Evolutionary conservation across 768 basidiomycete genomes (phyloP), one percentile per base, ranked within the genome.

Genomic region (Leccinellum albellum): DNA sequence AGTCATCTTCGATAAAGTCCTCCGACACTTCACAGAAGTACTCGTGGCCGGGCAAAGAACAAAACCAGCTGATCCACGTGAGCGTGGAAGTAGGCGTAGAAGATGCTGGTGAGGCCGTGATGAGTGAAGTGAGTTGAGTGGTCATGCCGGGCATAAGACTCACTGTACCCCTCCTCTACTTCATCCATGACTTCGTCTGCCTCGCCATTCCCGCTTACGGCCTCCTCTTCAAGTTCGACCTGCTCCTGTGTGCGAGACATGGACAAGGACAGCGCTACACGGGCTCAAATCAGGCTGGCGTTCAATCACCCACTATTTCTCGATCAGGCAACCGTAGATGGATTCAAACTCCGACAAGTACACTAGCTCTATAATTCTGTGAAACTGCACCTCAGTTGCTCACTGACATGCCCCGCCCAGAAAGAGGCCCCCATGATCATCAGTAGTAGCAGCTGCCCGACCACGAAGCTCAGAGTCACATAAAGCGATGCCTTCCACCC

Each of bases 1-100:
- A 99, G 70, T 98, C 93, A 75, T 99, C 97, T 72, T 98, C 94
- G 72, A 99, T 98, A 74, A 98, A 99, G 71, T 99, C 97, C 70
- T 97, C 95, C 57, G 92, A 88, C 48, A 98, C 95, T 76, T 97
- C 95, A 74, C 93, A 95, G 71, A 97, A 98, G 78, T 97, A 98
- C 75, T 98, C 95, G 73, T 98, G 95, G 44, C 91, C 91, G 12
- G 93, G 93, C 51, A 96, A 77, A 40, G 92, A 92, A 72, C 93
- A 95, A 76, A 94, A 96, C 93, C 93, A 94, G 67, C 86, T 90
- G 68, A 95, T 95, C 93, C 93, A 96, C 55, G 93, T 96, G 58
- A 95, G 78, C 32, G 91, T 91, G 53, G 91, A 94, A 58, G 91
- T 94, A 28, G 91, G 91, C 3, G 91, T 93, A 26, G 91, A 94